These are phyloP conservation scores for Blumeria hordei DNA, from an alignment of 2,329 filamentous ascomycete genomes.

Conservation along the genomic window DNA sequence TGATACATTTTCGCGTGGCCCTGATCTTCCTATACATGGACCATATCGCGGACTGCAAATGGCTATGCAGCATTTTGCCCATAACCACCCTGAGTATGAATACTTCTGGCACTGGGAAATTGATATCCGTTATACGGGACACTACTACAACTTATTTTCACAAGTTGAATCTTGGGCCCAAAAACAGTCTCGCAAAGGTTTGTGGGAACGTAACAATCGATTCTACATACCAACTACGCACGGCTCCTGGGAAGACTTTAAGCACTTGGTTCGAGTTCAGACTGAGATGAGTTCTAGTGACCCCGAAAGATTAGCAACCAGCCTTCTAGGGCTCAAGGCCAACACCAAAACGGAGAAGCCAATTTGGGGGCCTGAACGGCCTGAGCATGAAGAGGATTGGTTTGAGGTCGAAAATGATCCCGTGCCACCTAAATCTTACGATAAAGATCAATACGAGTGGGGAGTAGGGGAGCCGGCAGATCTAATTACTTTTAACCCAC, in stretches of 20 bases:
- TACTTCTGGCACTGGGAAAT: conserved; percentile 93
- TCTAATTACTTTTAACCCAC: conserved; percentile 71
- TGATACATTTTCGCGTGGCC: conserved; percentile 42
- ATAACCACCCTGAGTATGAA: conserved; percentile 71
- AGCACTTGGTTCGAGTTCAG: conserved; percentile 51
- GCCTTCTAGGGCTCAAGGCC: conserved; percentile 17
- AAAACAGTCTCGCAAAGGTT: conserved; percentile 50
- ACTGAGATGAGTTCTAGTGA: conserved; percentile 43
- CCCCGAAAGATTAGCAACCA: conserved; percentile 43
- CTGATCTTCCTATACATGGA: conserved; percentile 59
- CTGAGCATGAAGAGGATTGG: conserved; percentile 41
- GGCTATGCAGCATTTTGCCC: conserved; percentile 84
- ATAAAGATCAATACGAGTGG: conserved; percentile 65
- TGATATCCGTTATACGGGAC: conserved; percentile 73
- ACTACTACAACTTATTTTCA: conserved; percentile 55
- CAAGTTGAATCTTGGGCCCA: conserved; percentile 46
- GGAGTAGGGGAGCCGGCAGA: conserved; percentile 80
- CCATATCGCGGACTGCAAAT: conserved; percentile 85
- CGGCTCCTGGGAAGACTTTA: conserved; percentile 59
- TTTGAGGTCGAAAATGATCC: conserved; percentile 53
- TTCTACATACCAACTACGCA: conserved; percentile 60
- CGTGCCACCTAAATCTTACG: conserved; percentile 42
- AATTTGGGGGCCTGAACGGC: conserved; percentile 67
- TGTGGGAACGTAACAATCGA: conserved; percentile 58
- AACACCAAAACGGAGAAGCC: conserved; percentile 27